A percentile compares a stretch with the other conserved stretches of the same genome.
Evolutionary conservation across 345 rosid species (phyloP).

Genomic region (Barbarea vulgaris): DNA sequence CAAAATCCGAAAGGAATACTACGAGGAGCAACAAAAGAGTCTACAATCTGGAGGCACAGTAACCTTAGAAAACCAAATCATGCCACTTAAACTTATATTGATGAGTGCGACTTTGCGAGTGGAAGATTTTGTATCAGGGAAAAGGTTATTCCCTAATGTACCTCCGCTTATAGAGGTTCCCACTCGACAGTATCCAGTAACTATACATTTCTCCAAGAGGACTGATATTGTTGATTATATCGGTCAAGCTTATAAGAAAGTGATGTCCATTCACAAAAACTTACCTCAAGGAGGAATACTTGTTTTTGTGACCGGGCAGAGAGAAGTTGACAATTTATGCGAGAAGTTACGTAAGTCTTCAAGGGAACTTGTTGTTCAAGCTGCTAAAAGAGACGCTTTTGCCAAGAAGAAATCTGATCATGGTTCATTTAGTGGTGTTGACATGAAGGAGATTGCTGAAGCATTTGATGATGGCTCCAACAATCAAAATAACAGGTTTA

Average conservation of each 20-base stretch:
- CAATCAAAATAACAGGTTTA: slow-evolving; percentile 55
- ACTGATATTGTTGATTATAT: slow-evolving; percentile 85
- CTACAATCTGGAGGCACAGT: slow-evolving; percentile 53
- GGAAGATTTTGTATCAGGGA: slow-evolving; percentile 74
- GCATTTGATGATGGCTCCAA: slow-evolving; percentile 57
- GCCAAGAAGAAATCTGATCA: slow-evolving; percentile 34
- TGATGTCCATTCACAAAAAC: slow-evolving; percentile 79
- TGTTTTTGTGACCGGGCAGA: slow-evolving; percentile 91
- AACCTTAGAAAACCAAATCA: slow-evolving; percentile 52
- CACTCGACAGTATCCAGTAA: slow-evolving; percentile 79
- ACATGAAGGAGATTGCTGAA: slow-evolving; percentile 76
- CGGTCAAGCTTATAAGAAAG: slow-evolving; percentile 86
- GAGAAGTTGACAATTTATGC: slow-evolving; percentile 88
- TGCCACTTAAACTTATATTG: slow-evolving; percentile 76
- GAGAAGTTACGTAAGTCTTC: slow-evolving; percentile 66
- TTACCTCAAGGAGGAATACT: slow-evolving; percentile 92
- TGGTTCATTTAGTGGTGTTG: slow-evolving; percentile 48
- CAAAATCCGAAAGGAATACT: slow-evolving; percentile 63
- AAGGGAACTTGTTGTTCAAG: slow-evolving; percentile 43
- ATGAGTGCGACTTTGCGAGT: slow-evolving; percentile 94
- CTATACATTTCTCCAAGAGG: slow-evolving; percentile 76
- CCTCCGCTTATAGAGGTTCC: slow-evolving; percentile 89
- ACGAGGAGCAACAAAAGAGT: slow-evolving; percentile 63
- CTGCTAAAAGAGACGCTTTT: slow-evolving; percentile 28
- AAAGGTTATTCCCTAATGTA: slow-evolving; percentile 55